These are phyloP conservation scores for Tilletia horrida DNA, from an alignment of 1,284 basidiomycete species.

Conservation along the genomic window DNA sequence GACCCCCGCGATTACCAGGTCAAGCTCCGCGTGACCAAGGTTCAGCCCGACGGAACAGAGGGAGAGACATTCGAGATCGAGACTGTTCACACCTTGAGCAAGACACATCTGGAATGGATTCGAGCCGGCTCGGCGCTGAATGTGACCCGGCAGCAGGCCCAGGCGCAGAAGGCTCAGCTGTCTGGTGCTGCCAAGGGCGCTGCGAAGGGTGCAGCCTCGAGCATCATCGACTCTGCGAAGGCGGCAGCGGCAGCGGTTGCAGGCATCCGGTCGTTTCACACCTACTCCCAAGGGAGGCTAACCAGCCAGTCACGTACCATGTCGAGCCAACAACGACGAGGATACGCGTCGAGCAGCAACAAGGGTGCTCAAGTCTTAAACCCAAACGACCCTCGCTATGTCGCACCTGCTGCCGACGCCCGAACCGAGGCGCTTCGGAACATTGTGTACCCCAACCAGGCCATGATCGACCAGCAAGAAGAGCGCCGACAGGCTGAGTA, in stretches of 20 bases:
- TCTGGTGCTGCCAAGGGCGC: not conserved
- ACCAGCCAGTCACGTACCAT: too few species aligned
- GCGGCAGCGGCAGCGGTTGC: conserved; percentile 8
- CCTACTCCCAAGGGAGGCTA: not conserved
- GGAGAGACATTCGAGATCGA: conserved; percentile 47
- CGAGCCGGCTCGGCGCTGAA: conserved; percentile 53
- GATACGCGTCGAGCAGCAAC: conserved; percentile 17
- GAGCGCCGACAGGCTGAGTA: conserved; percentile 1
- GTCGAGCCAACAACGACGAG: not conserved
- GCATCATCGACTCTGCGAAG: not conserved
- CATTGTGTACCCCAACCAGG: conserved; percentile 40
- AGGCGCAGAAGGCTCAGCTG: conserved; percentile 14
- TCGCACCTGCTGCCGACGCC: conserved; percentile 34
- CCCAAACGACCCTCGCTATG: conserved; percentile 50
- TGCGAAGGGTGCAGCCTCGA: not conserved
- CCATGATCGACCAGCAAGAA: conserved; percentile 4
- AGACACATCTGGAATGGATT: conserved; percentile 52
- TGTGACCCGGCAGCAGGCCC: conserved; percentile 46
- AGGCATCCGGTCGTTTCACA: conserved; percentile 7
- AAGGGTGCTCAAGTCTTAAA: conserved; percentile 28
- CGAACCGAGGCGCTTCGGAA: conserved; percentile 45
- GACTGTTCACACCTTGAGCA: conserved; percentile 47
- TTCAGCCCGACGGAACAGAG: conserved; percentile 38
- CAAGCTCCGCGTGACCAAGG: conserved; percentile 50
- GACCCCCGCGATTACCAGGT: conserved; percentile 37